Percentiles rank a stretch among this genome's conserved stretches.
These are phyloP conservation scores for Mrakia hoshinonis DNA, from an alignment of 768 basidiomycete species.

Conservation along the genomic window DNA sequence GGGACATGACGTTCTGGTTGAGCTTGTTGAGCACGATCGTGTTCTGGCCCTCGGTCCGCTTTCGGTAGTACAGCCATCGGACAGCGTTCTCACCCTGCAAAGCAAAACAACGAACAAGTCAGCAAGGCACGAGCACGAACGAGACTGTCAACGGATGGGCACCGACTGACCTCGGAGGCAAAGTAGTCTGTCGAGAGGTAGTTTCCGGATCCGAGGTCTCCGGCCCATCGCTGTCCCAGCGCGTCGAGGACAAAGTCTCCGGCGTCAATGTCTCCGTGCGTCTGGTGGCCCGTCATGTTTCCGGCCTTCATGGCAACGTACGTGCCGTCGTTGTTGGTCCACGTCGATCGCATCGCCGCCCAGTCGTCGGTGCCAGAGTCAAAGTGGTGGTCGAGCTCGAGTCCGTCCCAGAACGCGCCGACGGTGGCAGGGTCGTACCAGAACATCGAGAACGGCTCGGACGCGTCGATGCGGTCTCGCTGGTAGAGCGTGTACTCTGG, in stretches of 20 bases:
- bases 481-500: conserved; percentile 79
- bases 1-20: conserved; percentile 68
- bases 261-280: conserved; percentile 47
- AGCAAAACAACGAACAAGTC: not conserved
- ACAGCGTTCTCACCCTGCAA: conserved; percentile 50
- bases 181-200: conserved; percentile 75
- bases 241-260: conserved; percentile 96
- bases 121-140: not conserved
- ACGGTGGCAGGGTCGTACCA: conserved; percentile 80
- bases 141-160: not conserved
- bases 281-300: conserved; percentile 45
- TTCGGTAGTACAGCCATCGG: conserved; percentile 91
- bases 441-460: conserved; percentile 75
- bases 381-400: conserved; percentile 76
- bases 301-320: conserved; percentile 88
- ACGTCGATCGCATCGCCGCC: conserved; percentile 83
- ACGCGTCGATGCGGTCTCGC: conserved; percentile 68
- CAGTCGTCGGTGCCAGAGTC: conserved; percentile 64
- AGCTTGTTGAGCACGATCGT: conserved; percentile 63
- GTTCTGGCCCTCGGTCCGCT: conserved; percentile 96
- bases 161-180: conserved; percentile 46
- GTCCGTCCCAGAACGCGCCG: conserved; percentile 87
- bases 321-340: conserved; percentile 75
- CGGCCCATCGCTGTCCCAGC: conserved; percentile 85
- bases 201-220: conserved; percentile 83